Evolutionary conservation across 805 yeast species (phyloP).

Genomic region (Isabelozyma pseudorhagii): DNA sequence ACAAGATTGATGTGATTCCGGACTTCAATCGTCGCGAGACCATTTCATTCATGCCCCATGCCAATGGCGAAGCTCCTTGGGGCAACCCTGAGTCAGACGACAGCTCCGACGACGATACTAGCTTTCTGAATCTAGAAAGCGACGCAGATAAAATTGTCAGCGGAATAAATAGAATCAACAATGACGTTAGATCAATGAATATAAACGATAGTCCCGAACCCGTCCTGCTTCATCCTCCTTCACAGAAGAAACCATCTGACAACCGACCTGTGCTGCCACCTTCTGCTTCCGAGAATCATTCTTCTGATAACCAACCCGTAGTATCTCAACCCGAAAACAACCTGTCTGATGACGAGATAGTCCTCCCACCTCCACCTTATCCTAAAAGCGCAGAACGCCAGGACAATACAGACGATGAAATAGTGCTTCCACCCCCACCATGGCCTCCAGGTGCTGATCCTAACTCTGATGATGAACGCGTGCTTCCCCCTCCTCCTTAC

Average conservation of each 20-base stretch:
- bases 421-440: not conserved
- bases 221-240: no score
- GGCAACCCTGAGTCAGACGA: constrained; percentile 12
- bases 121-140: constrained; percentile 1
- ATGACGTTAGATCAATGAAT: not conserved
- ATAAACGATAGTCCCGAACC: not conserved
- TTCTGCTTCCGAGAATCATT: no score
- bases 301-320: no score
- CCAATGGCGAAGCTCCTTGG: not conserved
- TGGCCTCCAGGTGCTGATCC: not conserved
- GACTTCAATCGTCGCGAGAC: constrained; percentile 23
- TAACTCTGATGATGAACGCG: not conserved
- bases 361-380: constrained; percentile 1
- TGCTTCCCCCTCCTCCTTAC: not conserved
- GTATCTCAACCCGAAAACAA: no score
- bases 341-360: constrained; percentile 3
- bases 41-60: constrained; percentile 17
- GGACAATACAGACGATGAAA: not conserved
- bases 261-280: no score
- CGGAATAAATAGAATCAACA: constrained; percentile 2
- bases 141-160: constrained; percentile 3
- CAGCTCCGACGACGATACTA: constrained; percentile 12
- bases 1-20: constrained; percentile 45
- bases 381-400: not conserved
- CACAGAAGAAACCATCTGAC: no score